Base-by-base conservation (phyloP, 2,329 filamentous ascomycete genomes). In the Exophiala xenobiotica region DNA sequence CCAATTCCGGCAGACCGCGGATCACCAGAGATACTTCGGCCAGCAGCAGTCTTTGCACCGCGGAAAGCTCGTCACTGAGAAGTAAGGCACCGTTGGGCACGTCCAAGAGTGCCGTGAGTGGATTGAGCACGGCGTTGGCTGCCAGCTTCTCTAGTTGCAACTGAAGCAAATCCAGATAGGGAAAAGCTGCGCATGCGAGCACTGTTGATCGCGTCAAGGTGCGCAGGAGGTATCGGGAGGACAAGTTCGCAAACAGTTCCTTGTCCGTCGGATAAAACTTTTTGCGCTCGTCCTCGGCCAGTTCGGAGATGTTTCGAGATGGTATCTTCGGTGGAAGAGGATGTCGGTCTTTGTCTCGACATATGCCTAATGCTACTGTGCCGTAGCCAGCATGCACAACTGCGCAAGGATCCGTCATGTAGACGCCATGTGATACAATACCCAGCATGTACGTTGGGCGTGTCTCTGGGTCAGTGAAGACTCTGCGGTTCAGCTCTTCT, bases 371-470 rank as follows among this genome's bases (percentile, higher is more conserved):
- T 3, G 77, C 71, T 9, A 82, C 78, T 12, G 79, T 80, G 2
- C 83, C 83, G 44, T 79, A 74, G 1, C 80, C 81, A 18, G 77
- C 77, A 61, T 86, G 81, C 2, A 76, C 67, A 22, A 81, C 73
- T 12, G 74, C 72, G 64, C 83, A 85, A 0, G 71, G 68, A 14
- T 70, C 65, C 14, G 68, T 67, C 4, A 70, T 65, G 51, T 78
- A 75, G 18, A 81, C 68, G 24, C 79, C 80, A 61, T 86, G 83
- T 6, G 78, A 80, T 46, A 82, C 74, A 57, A 85, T 75, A 6
- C 88, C 89, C 22, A 90, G 68, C 52, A 96, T 76, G 61, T 95
- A 96, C 49, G 81, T 82, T 2, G 93, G 93, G 20, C 87, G 79
- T 0, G 72, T 74, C 1, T 70, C 66, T 0, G 80, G 75, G 54